Evolutionary conservation across 306 rosid species (phyloP).

Genomic region (Bauhinia variegata): DNA sequence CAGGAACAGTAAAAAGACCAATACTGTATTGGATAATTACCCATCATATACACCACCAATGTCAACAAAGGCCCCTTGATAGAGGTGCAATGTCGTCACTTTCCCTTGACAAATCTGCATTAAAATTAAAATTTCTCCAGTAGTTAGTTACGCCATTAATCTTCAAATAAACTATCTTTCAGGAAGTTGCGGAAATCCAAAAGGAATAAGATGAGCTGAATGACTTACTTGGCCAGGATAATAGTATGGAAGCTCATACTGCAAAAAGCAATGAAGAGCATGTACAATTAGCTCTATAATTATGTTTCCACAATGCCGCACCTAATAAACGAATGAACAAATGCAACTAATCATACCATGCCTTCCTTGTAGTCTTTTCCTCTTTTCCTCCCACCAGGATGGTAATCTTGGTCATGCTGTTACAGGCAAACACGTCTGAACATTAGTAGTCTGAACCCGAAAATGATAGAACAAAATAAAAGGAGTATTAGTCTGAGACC

Average conservation of each 20-base stretch:
- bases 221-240: slow-evolving; percentile 95
- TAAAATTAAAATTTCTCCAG: slow-evolving; percentile 26
- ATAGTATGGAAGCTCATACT: slow-evolving; percentile 96
- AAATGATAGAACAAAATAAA: not conserved
- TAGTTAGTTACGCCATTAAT: not conserved
- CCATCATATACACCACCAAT: slow-evolving; percentile 97
- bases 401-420: slow-evolving; percentile 90
- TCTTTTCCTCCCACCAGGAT: slow-evolving; percentile 94
- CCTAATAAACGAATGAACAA: slow-evolving; percentile 9
- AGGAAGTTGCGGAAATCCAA: slow-evolving; percentile 16
- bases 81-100: slow-evolving; percentile 82
- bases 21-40: slow-evolving; percentile 45
- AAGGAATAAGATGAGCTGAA: slow-evolving; percentile 22
- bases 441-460: slow-evolving; percentile 30
- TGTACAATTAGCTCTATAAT: slow-evolving; percentile 30
- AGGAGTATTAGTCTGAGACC: slow-evolving; percentile 48
- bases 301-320: slow-evolving; percentile 4
- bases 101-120: slow-evolving; percentile 86
- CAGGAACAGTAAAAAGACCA: slow-evolving; percentile 19
- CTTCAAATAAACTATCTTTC: slow-evolving; percentile 9
- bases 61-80: slow-evolving; percentile 98
- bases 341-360: slow-evolving; percentile 58
- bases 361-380: slow-evolving; percentile 95
- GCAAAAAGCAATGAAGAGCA: slow-evolving; percentile 49
- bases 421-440: slow-evolving; percentile 23